Conservation (phyloP, 2,329 filamentous ascomycete genomes). For the Fusarium neocosmosporiellum region DNA sequence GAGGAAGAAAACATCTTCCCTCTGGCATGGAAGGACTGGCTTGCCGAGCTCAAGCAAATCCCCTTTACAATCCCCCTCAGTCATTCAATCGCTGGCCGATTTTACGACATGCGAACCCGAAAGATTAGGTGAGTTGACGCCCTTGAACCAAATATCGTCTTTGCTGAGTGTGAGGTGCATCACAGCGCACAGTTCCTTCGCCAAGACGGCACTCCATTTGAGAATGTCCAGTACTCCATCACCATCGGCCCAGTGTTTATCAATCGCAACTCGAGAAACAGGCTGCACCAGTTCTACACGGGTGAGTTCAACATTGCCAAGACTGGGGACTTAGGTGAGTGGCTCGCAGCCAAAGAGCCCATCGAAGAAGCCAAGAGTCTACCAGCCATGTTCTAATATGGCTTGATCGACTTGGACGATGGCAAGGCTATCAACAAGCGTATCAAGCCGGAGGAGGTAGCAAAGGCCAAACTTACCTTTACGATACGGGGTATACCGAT, state of each 20-base stretch:
- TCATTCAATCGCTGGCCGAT: too few species aligned
- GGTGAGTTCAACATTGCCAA: not conserved
- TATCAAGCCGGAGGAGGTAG: not conserved
- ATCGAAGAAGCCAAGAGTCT: not conserved
- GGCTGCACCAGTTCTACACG: not conserved
- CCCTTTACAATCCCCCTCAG: too few species aligned
- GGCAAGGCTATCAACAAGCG: not conserved
- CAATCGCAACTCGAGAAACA: not conserved
- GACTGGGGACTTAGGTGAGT: not conserved
- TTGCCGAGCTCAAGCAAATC: too few species aligned
- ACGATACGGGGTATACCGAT: not conserved
- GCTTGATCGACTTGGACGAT: not conserved
- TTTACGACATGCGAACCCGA: too few species aligned
- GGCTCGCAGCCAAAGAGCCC: not conserved
- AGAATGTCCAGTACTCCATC: not conserved
- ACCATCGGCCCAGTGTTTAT: not conserved
- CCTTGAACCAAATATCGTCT: too few species aligned
- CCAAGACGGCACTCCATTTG: not conserved
- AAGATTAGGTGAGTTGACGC: too few species aligned
- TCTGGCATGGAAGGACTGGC: too few species aligned
- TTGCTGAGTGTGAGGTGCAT: too few species aligned
- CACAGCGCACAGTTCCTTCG: not conserved
- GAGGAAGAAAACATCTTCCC: too few species aligned
- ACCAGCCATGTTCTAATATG: not conserved
- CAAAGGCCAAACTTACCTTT: not conserved